phyloP scores from a whole-genome alignment of 768 basidiomycete genomes.

The Postia placenta region DNA sequence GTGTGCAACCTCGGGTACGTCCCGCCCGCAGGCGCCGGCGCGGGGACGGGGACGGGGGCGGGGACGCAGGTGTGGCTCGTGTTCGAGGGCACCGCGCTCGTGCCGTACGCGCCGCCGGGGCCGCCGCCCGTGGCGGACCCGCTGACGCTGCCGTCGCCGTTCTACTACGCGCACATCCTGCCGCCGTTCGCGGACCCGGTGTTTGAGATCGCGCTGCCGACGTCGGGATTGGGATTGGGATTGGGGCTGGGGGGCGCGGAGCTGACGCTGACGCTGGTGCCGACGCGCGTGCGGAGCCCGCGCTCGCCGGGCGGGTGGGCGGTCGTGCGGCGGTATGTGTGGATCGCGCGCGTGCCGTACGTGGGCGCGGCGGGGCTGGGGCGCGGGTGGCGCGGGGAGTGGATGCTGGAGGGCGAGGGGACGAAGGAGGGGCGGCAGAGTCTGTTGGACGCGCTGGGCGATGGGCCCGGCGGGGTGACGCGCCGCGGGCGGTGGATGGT shows the following conservation, averaged over 20 bases:
- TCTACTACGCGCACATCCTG: slow-evolving; percentile 70
- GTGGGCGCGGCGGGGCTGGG: slow-evolving; percentile 38
- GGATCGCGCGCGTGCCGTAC: slow-evolving; percentile 52
- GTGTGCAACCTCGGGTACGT: slow-evolving; percentile 80
- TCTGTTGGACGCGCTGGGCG: slow-evolving; percentile 49
- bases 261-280: slow-evolving; percentile 40
- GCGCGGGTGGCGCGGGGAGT: slow-evolving; percentile 70
- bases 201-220: slow-evolving; percentile 25
- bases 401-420: slow-evolving; percentile 77
- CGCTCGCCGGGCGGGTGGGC: slow-evolving; percentile 56
- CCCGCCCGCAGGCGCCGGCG: slow-evolving; percentile 30
- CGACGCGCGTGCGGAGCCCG: slow-evolving; percentile 49
- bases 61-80: slow-evolving; percentile 50
- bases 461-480: slow-evolving; percentile 26
- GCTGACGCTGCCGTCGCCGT: slow-evolving; percentile 64
- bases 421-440: slow-evolving; percentile 57
- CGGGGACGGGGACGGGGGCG: slow-evolving; percentile 16
- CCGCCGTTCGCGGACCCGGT: slow-evolving; percentile 26
- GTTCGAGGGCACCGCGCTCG: slow-evolving; percentile 59
- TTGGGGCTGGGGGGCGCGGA: too few species aligned
- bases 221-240: slow-evolving; percentile 5
- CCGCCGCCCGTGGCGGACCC: slow-evolving; percentile 50
- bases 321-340: slow-evolving; percentile 54
- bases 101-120: slow-evolving; percentile 52
- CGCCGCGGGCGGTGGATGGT: slow-evolving; percentile 41